Evolutionary conservation across 345 rosid species (phyloP).

Genomic region (Erodium maritimum): DNA sequence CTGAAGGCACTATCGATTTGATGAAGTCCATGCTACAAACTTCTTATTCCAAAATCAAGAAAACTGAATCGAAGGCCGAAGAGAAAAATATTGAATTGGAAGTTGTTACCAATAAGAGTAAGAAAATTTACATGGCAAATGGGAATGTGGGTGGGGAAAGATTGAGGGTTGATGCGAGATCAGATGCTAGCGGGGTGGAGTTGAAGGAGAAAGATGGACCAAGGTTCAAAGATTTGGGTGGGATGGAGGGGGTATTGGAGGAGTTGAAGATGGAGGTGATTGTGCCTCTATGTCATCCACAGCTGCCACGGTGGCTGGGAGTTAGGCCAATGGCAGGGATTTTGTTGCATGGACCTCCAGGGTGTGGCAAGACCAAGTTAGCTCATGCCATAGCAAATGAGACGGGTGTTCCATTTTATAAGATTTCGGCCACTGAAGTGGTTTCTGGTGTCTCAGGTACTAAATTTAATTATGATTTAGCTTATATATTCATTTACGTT

Average conservation of each 20-base stretch:
- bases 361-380: conserved; percentile 62
- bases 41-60: conserved; percentile 25
- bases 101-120: conserved; percentile 24
- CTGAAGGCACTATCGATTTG: conserved; percentile 51
- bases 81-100: conserved; percentile 60
- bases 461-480: conserved; percentile 23
- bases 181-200: conserved; percentile 6
- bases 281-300: conserved; percentile 65
- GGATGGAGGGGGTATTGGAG: conserved; percentile 48
- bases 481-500: conserved; percentile 21
- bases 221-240: conserved; percentile 71
- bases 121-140: conserved; percentile 19
- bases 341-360: conserved; percentile 64
- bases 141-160: conserved; percentile 1
- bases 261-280: conserved; percentile 66
- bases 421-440: conserved; percentile 70
- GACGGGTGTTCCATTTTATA: conserved; percentile 62
- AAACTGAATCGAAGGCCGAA: conserved; percentile 12
- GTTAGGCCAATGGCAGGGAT: conserved; percentile 51
- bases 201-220: conserved; percentile 41
- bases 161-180: background rate
- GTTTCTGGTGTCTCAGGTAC: conserved; percentile 74
- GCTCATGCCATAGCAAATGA: conserved; percentile 78
- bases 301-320: conserved; percentile 41
- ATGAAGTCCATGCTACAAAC: conserved; percentile 42